Conservation (phyloP, 2,329 filamentous ascomycete species). For the Gaeumannomyces sp. region DNA sequence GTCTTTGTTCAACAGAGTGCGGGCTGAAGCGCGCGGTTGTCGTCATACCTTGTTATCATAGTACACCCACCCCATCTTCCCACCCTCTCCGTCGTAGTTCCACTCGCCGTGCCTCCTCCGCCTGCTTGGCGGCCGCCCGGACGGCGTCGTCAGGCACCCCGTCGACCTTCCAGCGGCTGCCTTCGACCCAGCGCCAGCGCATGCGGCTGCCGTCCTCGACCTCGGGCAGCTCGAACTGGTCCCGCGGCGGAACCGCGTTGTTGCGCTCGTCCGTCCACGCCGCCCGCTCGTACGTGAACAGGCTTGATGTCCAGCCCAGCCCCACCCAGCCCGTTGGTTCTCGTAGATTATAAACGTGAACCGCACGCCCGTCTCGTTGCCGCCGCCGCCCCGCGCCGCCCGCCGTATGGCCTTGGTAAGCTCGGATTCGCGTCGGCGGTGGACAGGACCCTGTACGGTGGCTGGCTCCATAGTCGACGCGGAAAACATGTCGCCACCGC, state of each 20-base stretch:
- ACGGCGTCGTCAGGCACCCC: conserved; percentile 53
- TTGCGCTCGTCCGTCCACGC: conserved; percentile 96
- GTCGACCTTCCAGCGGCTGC: conserved; percentile 81
- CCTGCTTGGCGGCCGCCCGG: conserved; percentile 22
- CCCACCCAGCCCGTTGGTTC: conserved; percentile 94
- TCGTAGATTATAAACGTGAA: conserved; percentile 97
- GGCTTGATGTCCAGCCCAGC: conserved; percentile 85
- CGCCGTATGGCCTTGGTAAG: conserved; percentile 38
- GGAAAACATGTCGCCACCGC: conserved; percentile 36
- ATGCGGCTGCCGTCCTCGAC: conserved; percentile 54
- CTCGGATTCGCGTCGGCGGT: conserved; percentile 35
- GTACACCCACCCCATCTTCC: conserved; percentile 83
- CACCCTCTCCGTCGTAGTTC: conserved; percentile 54
- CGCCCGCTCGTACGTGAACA: conserved; percentile 84
- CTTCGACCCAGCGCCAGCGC: conserved; percentile 72
- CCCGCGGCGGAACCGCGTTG: conserved; percentile 69
- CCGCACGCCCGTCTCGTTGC: conserved; percentile 66
- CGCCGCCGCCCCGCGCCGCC: conserved; percentile 23
- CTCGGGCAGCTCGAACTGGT: conserved; percentile 58
- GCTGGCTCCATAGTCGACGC: conserved; percentile 30
- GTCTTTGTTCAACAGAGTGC: not conserved
- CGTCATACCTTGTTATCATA: conserved; percentile 85
- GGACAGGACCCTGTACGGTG: conserved; percentile 21
- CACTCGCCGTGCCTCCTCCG: conserved; percentile 23
- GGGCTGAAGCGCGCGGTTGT: not conserved